Percentiles rank a stretch among this genome's conserved stretches.
Evolutionary conservation across 2,329 filamentous ascomycete genomes (phyloP).

Genomic region (Aspergillus latus): DNA sequence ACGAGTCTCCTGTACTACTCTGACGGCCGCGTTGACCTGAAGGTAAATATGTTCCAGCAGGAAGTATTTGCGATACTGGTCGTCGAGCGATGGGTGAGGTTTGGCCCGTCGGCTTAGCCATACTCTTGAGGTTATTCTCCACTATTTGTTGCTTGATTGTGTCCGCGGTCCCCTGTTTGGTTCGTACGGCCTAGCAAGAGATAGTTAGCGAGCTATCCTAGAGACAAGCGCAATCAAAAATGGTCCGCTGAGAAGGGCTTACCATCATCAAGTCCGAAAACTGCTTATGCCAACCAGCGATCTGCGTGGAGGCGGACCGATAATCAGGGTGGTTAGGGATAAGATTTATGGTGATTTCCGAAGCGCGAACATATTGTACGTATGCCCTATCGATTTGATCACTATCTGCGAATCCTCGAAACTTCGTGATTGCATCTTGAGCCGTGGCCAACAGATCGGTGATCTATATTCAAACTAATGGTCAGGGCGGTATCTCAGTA

Average conservation of each 20-base stretch:
- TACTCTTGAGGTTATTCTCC: slow-evolving; percentile 36
- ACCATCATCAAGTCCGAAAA: slow-evolving; percentile 53
- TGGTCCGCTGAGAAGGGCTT: slow-evolving; percentile 7
- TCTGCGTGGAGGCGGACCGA: slow-evolving; percentile 60
- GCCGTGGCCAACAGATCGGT: slow-evolving; percentile 35
- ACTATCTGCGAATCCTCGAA: slow-evolving; percentile 32
- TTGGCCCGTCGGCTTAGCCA: slow-evolving; percentile 27
- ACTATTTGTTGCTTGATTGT: slow-evolving; percentile 43
- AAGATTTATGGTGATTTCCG: slow-evolving; percentile 71
- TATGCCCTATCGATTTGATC: slow-evolving; percentile 68
- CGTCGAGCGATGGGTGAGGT: slow-evolving; percentile 14
- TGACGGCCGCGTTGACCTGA: slow-evolving; percentile 24
- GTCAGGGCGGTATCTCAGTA: slow-evolving; percentile 4
- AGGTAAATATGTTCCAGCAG: slow-evolving; percentile 15
- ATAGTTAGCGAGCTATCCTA: slow-evolving; percentile 12
- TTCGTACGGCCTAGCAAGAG: slow-evolving; percentile 34
- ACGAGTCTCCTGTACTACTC: slow-evolving; percentile 21
- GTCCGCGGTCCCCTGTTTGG: slow-evolving; percentile 45
- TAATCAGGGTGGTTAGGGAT: slow-evolving; percentile 77
- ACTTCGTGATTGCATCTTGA: slow-evolving; percentile 37
- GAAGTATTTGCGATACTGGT: slow-evolving; percentile 13
- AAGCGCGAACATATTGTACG: slow-evolving; percentile 79
- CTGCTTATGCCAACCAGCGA: slow-evolving; percentile 49
- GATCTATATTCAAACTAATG: slow-evolving; percentile 31
- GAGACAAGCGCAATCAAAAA: neutral